Conservation (phyloP, 768 basidiomycete genomes). For the Auriscalpium vulgare region DNA sequence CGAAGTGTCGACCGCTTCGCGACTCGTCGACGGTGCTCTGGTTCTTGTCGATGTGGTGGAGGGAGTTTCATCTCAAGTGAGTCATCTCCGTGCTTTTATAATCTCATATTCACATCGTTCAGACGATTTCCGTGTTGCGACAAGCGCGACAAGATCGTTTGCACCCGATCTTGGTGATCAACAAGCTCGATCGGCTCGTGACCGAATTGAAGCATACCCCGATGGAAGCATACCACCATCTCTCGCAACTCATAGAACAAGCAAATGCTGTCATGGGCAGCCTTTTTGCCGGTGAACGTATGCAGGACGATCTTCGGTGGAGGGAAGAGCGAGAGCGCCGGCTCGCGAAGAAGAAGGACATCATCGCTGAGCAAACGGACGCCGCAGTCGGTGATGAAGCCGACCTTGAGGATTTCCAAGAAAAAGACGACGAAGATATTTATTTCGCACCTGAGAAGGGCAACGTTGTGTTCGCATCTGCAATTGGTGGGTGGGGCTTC, state of each 20-base stretch:
- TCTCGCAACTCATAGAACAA: slow-evolving; percentile 89
- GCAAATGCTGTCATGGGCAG: slow-evolving; percentile 98
- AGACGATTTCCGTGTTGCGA: slow-evolving; percentile 93
- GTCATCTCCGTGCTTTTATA: slow-evolving; percentile 15
- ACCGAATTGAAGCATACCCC: slow-evolving; percentile 90
- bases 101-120: slow-evolving; percentile 1
- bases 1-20: slow-evolving; percentile 91
- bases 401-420: slow-evolving; percentile 67
- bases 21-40: slow-evolving; percentile 91
- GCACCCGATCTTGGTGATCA: slow-evolving; percentile 89
- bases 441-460: slow-evolving; percentile 95
- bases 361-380: slow-evolving; percentile 54
- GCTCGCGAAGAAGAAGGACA: slow-evolving; percentile 69
- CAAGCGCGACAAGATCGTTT: slow-evolving; percentile 92
- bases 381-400: slow-evolving; percentile 32
- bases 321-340: slow-evolving; percentile 85
- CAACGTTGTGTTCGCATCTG: slow-evolving; percentile 94
- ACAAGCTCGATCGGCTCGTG: slow-evolving; percentile 91
- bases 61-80: slow-evolving; percentile 94
- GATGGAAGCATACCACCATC: slow-evolving; percentile 88
- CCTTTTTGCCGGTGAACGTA: slow-evolving; percentile 90
- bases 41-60: slow-evolving; percentile 96
- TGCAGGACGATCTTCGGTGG: slow-evolving; percentile 96
- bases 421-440: slow-evolving; percentile 95
- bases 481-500: slow-evolving; percentile 97